Percentiles rank a stretch among this genome's conserved stretches.
phyloP scores from a whole-genome alignment of 2,329 filamentous ascomycete genomes.

The Pyrenochaeta sp. region DNA sequence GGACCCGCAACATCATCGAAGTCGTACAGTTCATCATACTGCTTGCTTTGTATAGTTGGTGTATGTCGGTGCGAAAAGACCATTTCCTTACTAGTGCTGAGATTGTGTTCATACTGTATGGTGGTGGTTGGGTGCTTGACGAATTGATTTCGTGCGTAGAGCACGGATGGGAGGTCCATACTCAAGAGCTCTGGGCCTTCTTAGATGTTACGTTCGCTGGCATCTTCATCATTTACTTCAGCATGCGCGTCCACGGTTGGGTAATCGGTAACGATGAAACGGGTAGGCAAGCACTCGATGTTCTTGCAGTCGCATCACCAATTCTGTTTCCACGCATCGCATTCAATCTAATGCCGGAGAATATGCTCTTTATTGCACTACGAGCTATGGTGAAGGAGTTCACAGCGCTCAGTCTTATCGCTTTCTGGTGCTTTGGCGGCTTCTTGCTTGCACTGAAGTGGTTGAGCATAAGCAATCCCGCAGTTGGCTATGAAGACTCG shows the following conservation, averaged over 20 bases:
- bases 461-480: constrained; percentile 64
- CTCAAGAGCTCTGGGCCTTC: constrained; percentile 89
- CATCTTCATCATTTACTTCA: constrained; percentile 74
- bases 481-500: constrained; percentile 39
- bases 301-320: constrained; percentile 80
- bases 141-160: constrained; percentile 80
- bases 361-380: constrained; percentile 82
- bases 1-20: constrained; percentile 79
- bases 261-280: constrained; percentile 57
- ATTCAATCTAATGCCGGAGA: constrained; percentile 84
- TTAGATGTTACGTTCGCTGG: constrained; percentile 80
- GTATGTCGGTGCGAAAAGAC: constrained; percentile 75
- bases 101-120: constrained; percentile 74
- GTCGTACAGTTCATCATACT: constrained; percentile 76
- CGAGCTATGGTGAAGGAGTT: constrained; percentile 89
- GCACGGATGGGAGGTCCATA: constrained; percentile 82
- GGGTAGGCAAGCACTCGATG: constrained; percentile 75
- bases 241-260: constrained; percentile 72
- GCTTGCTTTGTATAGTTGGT: constrained; percentile 72
- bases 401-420: constrained; percentile 76
- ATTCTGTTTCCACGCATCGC: constrained; percentile 80
- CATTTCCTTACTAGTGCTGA: constrained; percentile 66
- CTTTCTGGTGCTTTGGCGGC: constrained; percentile 83
- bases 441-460: constrained; percentile 82
- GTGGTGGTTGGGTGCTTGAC: constrained; percentile 80